Evolutionary conservation across 306 rosid species (phyloP).

Genomic region (Vigna nakashimae): DNA sequence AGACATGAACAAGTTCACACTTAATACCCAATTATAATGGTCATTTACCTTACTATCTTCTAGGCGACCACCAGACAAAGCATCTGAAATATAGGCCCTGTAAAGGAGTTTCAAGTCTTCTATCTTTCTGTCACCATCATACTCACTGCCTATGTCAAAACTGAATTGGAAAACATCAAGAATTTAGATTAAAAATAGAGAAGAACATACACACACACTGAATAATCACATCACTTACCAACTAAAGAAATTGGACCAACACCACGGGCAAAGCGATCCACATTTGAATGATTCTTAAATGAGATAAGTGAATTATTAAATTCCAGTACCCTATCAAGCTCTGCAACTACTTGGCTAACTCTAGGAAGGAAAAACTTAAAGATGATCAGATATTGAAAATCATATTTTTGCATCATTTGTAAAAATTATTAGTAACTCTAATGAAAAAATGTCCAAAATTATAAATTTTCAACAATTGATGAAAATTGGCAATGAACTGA

Average conservation of each 20-base stretch:
- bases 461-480: constrained; percentile 5
- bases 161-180: background rate
- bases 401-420: constrained; percentile 7
- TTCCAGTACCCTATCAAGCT: constrained; percentile 70
- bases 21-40: constrained; percentile 16
- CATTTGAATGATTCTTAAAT: constrained; percentile 78
- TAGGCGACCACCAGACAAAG: constrained; percentile 58
- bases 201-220: constrained; percentile 17
- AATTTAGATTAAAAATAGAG: constrained; percentile 12
- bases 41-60: constrained; percentile 56
- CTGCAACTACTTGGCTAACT: constrained; percentile 66
- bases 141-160: no score
- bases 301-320: constrained; percentile 78
- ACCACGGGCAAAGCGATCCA: constrained; percentile 80
- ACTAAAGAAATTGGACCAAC: constrained; percentile 83
- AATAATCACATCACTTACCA: constrained; percentile 56
- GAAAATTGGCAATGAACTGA: constrained; percentile 32
- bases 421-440: background rate
- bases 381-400: constrained; percentile 45
- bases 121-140: no score
- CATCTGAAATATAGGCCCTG: constrained; percentile 56
- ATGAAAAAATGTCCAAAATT: constrained; percentile 17
- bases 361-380: constrained; percentile 64
- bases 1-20: constrained; percentile 18
- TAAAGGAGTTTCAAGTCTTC: constrained; percentile 93